These are phyloP conservation scores for Ascocoryne sarcoides DNA, from an alignment of 2,329 filamentous ascomycete species.

Conservation along the genomic window DNA sequence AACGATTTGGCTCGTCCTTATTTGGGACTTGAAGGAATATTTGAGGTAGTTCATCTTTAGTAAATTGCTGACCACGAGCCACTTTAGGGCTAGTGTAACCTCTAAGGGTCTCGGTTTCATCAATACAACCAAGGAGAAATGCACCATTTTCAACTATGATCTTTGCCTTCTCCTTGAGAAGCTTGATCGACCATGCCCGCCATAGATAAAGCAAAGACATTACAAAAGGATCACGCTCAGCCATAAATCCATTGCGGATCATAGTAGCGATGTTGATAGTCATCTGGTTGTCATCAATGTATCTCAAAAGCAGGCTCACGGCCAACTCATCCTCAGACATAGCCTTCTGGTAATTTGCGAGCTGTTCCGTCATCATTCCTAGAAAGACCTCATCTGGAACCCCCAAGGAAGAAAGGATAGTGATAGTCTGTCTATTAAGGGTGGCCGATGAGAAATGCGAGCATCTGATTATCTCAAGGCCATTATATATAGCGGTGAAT, in stretches of 20 bases:
- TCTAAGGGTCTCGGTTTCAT: conserved; percentile 68
- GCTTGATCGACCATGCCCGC: conserved; percentile 82
- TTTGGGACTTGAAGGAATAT: conserved; percentile 80
- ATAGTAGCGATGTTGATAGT: conserved; percentile 68
- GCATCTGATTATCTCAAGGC: conserved; percentile 76
- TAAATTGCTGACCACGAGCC: conserved; percentile 28
- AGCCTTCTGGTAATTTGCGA: conserved; percentile 59
- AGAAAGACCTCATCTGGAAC: conserved; percentile 60
- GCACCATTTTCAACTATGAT: conserved; percentile 76
- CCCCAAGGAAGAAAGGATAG: conserved; percentile 71
- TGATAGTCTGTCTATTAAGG: conserved; percentile 83
- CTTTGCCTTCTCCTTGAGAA: conserved; percentile 85
- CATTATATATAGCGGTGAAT: conserved; percentile 62
- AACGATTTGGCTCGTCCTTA: conserved; percentile 40
- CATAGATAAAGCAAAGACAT: conserved; percentile 73
- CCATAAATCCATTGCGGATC: conserved; percentile 73
- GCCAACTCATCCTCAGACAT: conserved; percentile 59
- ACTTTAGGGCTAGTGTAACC: conserved; percentile 53
- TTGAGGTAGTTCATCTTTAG: conserved; percentile 56
- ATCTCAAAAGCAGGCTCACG: conserved; percentile 58
- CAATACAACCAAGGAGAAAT: conserved; percentile 79
- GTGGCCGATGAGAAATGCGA: conserved; percentile 70
- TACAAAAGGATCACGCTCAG: conserved; percentile 67
- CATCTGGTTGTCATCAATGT: conserved; percentile 77
- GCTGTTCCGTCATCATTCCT: conserved; percentile 56